A percentile compares a stretch with the other conserved stretches of the same genome.
Conservation (phyloP, 2,329 filamentous ascomycete genomes). For the Colletotrichum cereale region DNA sequence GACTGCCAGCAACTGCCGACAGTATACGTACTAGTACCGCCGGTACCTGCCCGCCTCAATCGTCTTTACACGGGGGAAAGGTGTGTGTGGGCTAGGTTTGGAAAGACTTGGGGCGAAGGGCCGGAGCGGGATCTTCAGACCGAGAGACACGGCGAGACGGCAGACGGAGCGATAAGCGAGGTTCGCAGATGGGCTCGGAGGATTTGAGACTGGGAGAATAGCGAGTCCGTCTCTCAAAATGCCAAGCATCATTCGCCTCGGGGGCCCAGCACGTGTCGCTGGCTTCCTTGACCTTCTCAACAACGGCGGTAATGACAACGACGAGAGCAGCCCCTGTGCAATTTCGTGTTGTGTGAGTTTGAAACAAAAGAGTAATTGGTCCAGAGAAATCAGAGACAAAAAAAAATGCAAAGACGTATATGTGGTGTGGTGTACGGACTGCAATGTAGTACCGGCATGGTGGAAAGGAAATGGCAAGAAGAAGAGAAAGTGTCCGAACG, state of each 20-base stretch:
- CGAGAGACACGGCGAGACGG: constrained; percentile 22
- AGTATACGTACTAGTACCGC: neutral
- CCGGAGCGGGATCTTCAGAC: constrained; percentile 38
- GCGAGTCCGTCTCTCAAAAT: constrained; percentile 39
- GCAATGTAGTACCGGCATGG: neutral
- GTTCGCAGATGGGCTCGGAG: constrained; percentile 28
- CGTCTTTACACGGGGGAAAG: neutral
- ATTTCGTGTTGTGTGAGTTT: constrained; percentile 35
- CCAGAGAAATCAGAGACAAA: neutral
- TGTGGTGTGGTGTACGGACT: neutral
- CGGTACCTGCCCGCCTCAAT: constrained; percentile 8
- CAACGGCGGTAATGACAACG: neutral
- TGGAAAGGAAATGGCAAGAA: neutral
- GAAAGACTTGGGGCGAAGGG: constrained; percentile 30
- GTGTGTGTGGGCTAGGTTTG: constrained; percentile 7
- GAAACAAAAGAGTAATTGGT: constrained; percentile 30
- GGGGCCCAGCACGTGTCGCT: constrained; percentile 27
- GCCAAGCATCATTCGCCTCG: constrained; percentile 33
- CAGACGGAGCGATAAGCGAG: constrained; percentile 1
- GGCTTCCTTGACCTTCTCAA: constrained; percentile 34
- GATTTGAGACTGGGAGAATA: constrained; percentile 36
- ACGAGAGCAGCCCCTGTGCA: neutral
- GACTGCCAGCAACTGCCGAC: neutral
- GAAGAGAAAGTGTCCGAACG: constrained; percentile 39
- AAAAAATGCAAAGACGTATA: neutral